These are phyloP conservation scores for Populus hybrid DNA, from an alignment of 441 rosid species.

Conservation along the genomic window DNA sequence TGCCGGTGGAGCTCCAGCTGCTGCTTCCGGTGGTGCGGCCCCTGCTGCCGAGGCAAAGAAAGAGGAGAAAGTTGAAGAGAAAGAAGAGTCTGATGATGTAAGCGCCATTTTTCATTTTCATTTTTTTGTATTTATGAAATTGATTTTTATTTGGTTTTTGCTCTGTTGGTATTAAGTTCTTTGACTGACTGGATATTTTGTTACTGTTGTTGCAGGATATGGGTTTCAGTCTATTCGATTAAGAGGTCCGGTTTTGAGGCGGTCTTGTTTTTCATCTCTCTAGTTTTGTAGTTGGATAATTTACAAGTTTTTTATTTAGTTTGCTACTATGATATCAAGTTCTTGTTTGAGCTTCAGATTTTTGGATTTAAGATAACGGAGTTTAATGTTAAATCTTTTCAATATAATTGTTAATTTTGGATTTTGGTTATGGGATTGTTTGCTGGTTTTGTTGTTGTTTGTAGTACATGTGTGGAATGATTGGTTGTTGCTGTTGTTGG, in stretches of 20 bases:
- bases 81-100: conserved; percentile 88
- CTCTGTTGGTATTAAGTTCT: too few relatives aligned
- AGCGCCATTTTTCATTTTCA: conserved; percentile 5
- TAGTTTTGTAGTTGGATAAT: too few relatives aligned
- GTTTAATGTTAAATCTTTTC: conserved; percentile 14
- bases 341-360: conserved; percentile 12
- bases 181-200: too few relatives aligned
- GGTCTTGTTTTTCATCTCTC: neutral
- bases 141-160: too few relatives aligned
- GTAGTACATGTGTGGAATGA: too few relatives aligned
- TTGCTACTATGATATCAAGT: conserved; percentile 20
- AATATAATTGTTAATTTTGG: conserved; percentile 11
- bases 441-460: neutral
- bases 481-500: too few relatives aligned
- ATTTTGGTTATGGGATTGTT: neutral
- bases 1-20: conserved; percentile 28
- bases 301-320: conserved; percentile 25
- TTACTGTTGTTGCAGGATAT: conserved; percentile 45
- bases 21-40: conserved; percentile 40
- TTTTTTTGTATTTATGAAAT: too few relatives aligned
- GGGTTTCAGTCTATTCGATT: conserved; percentile 63
- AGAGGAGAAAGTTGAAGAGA: conserved; percentile 83
- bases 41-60: conserved; percentile 68
- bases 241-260: conserved; percentile 12
- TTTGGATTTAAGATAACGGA: conserved; percentile 23